Evolutionary conservation across 2,329 filamentous ascomycete species (phyloP).

Genomic region (Colletotrichum simmondsii): DNA sequence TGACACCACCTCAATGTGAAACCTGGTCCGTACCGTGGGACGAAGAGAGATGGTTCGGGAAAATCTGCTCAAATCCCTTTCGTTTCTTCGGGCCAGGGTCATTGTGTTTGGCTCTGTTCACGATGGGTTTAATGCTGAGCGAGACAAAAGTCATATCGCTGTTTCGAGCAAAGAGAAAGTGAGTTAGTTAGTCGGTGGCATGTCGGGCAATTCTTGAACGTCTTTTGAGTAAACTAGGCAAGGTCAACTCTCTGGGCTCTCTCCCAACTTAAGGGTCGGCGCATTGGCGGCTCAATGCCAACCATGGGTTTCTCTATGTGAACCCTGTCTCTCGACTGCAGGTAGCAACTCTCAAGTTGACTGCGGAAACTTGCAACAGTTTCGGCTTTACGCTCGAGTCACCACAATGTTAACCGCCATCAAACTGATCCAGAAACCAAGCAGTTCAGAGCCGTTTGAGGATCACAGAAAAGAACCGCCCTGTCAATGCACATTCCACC

Average conservation of each 20-base stretch:
- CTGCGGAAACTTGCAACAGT: neutral
- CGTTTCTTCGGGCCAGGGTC: neutral
- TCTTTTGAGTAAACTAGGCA: neutral
- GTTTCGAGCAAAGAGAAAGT: neutral
- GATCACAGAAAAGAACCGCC: neutral
- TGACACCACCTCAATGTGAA: constrained; percentile 4
- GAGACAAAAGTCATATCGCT: neutral
- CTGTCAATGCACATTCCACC: neutral
- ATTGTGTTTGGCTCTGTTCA: neutral
- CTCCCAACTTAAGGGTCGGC: no score
- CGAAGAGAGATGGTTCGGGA: neutral
- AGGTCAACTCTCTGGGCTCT: neutral
- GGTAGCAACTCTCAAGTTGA: neutral
- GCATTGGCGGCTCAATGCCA: no score
- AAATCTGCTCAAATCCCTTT: neutral
- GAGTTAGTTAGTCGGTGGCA: neutral
- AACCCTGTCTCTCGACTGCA: no score
- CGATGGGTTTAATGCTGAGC: constrained; percentile 1
- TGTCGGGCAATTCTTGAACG: neutral
- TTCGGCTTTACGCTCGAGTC: neutral
- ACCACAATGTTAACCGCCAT: neutral
- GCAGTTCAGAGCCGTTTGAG: neutral
- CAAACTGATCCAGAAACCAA: neutral
- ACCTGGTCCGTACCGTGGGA: constrained; percentile 11
- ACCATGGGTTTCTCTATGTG: no score